A percentile compares a stretch with the other conserved stretches of the same genome.
phyloP scores from a whole-genome alignment of 148 eudicot genomes.

The Mesembryanthemum crystallinum region DNA sequence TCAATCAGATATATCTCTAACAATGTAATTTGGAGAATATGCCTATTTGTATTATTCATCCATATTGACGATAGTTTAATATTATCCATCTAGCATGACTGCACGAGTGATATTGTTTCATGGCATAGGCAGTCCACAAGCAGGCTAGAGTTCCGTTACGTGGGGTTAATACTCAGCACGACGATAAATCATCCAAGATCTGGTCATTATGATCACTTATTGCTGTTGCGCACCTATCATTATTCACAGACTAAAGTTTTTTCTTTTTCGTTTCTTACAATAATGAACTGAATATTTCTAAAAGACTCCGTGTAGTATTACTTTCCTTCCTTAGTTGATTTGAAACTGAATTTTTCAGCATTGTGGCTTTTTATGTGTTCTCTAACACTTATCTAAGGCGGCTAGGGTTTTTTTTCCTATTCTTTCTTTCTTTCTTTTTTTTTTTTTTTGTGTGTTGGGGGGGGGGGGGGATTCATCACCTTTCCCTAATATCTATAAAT shows the following conservation, averaged over 20 bases:
- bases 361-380: not conserved
- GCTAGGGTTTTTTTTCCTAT: too few relatives aligned
- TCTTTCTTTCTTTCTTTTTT: too few relatives aligned
- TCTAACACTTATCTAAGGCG: not conserved
- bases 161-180: not conserved
- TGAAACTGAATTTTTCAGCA: not conserved
- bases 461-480: too few relatives aligned
- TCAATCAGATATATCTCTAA: not conserved
- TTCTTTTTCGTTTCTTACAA: not conserved
- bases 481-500: too few relatives aligned
- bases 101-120: not conserved
- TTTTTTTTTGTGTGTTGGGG: too few relatives aligned
- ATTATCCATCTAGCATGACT: not conserved
- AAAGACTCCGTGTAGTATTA: too few relatives aligned
- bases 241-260: not conserved
- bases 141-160: not conserved
- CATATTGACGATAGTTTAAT: not conserved
- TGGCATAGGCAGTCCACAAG: not conserved
- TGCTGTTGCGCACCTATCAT: not conserved
- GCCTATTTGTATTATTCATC: not conserved
- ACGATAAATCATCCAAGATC: not conserved
- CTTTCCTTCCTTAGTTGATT: not conserved
- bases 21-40: not conserved
- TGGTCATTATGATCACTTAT: not conserved
- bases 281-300: too few relatives aligned